phyloP scores from a whole-genome alignment of 768 basidiomycete species.

The Amanita exitialis region DNA sequence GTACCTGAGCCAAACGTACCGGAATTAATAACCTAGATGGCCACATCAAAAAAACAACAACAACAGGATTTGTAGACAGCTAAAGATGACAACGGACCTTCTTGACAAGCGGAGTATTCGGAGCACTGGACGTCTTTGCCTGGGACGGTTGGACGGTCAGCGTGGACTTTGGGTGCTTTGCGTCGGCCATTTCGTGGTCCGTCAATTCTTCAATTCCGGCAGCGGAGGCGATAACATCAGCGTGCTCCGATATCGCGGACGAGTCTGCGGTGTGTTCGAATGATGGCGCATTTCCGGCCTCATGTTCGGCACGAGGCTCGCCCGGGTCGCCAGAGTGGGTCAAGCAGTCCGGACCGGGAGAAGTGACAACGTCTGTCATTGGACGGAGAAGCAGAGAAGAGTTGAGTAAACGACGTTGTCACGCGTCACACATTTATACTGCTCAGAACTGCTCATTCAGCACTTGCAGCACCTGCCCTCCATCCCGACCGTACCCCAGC shows the following conservation, averaged over 20 bases:
- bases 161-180: background rate
- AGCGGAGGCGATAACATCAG: constrained; percentile 3
- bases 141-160: constrained; percentile 11
- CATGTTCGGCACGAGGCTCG: constrained; percentile 23
- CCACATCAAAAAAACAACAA: background rate
- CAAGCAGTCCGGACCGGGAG: background rate
- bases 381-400: background rate
- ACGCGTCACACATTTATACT: constrained; percentile 4
- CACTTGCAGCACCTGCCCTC: constrained; percentile 57
- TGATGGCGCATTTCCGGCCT: constrained; percentile 18
- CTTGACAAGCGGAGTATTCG: constrained; percentile 52
- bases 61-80: constrained; percentile 6
- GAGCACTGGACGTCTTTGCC: constrained; percentile 35
- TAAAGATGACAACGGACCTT: constrained; percentile 34
- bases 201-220: constrained; percentile 3
- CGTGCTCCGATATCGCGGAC: constrained; percentile 3
- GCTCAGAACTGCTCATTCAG: constrained; percentile 45
- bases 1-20: constrained; percentile 56
- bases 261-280: constrained; percentile 5
- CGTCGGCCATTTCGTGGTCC: background rate
- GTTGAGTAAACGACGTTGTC: background rate
- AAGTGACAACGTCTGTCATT: constrained; percentile 2
- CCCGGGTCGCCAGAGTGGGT: background rate
- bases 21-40: constrained; percentile 47
- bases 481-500: constrained; percentile 76